phyloP scores from a whole-genome alignment of 306 rosid species.

The Bauhinia variegata region DNA sequence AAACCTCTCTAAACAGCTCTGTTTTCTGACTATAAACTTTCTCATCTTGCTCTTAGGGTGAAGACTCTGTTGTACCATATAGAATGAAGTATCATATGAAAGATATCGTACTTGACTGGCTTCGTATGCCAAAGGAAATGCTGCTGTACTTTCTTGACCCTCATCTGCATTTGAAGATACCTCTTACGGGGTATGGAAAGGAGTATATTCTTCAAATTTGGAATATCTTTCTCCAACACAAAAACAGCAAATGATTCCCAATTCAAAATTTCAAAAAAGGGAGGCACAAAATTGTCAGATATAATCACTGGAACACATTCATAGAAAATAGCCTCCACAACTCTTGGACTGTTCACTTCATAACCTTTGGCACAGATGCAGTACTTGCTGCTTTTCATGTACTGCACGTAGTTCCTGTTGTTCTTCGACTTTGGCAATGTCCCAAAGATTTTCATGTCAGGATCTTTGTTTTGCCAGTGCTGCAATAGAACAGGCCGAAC shows the following conservation, averaged over 20 bases:
- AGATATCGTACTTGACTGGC: slow-evolving; percentile 84
- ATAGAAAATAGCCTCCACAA: slow-evolving; percentile 81
- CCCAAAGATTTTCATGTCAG: slow-evolving; percentile 83
- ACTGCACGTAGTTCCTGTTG: slow-evolving; percentile 56
- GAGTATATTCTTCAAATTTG: slow-evolving; percentile 75
- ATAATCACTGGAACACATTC: slow-evolving; percentile 88
- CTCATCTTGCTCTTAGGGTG: slow-evolving; percentile 45
- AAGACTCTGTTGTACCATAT: slow-evolving; percentile 80
- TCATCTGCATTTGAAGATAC: slow-evolving; percentile 71
- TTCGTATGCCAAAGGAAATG: slow-evolving; percentile 87
- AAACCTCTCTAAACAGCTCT: background rate
- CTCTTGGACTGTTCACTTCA: slow-evolving; percentile 95
- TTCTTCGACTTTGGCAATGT: slow-evolving; percentile 56
- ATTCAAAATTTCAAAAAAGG: slow-evolving; percentile 72
- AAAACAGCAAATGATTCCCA: slow-evolving; percentile 94
- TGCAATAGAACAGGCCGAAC: slow-evolving; percentile 71
- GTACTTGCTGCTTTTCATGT: slow-evolving; percentile 92
- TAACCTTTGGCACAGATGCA: slow-evolving; percentile 94
- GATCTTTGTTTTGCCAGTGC: slow-evolving; percentile 92
- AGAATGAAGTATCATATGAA: slow-evolving; percentile 91
- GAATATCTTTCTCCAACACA: slow-evolving; percentile 79
- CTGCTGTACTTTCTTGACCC: slow-evolving; percentile 73
- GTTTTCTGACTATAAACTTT: too few relatives aligned
- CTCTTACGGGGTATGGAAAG: slow-evolving; percentile 68
- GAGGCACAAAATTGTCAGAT: slow-evolving; percentile 94